Conservation (phyloP, 768 basidiomycete genomes). For the Tulasnella sp. region DNA sequence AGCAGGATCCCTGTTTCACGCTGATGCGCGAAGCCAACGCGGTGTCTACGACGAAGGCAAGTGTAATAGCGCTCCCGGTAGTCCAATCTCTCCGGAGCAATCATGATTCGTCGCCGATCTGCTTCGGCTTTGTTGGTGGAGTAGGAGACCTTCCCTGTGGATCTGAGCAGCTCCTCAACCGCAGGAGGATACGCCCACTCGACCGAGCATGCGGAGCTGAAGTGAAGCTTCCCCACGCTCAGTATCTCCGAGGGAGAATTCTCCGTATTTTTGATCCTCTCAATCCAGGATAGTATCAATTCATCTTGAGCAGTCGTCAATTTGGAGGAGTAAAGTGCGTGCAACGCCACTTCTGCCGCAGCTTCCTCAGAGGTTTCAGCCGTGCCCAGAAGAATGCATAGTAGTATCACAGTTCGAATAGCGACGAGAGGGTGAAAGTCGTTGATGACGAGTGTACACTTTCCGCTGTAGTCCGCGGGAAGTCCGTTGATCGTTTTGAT, state of each 20-base stretch:
- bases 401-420: constrained; percentile 33
- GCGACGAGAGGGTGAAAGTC: constrained; percentile 26
- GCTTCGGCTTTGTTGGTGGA: background rate
- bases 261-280: background rate
- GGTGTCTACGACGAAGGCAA: constrained; percentile 34
- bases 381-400: constrained; percentile 32
- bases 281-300: constrained; percentile 18
- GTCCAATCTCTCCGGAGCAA: constrained; percentile 32
- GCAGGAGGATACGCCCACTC: background rate
- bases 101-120: constrained; percentile 14
- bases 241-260: background rate
- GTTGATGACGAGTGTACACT: constrained; percentile 33
- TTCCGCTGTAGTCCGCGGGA: constrained; percentile 32
- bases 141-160: background rate
- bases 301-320: constrained; percentile 28
- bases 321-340: constrained; percentile 39
- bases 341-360: constrained; percentile 36
- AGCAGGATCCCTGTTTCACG: constrained; percentile 33
- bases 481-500: constrained; percentile 34
- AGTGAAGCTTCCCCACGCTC: background rate
- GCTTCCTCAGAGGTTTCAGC: constrained; percentile 20
- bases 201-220: background rate
- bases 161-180: background rate
- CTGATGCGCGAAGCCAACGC: constrained; percentile 32
- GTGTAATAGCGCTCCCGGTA: constrained; percentile 32